These are phyloP conservation scores for Sarocladiaceae sp. DNA, from an alignment of 2,329 filamentous ascomycete genomes.

Conservation along the genomic window DNA sequence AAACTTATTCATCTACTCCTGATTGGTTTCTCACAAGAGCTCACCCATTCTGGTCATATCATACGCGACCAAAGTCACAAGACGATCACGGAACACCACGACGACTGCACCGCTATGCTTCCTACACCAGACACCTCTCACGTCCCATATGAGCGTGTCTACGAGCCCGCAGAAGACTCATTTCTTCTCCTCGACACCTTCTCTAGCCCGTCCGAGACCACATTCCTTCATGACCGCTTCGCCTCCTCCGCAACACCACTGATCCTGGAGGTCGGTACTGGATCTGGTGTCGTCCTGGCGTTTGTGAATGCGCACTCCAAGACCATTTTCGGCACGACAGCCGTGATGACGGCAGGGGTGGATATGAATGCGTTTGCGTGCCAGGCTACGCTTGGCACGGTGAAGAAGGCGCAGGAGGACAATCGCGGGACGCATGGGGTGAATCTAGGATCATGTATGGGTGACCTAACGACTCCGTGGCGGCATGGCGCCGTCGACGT, in stretches of 20 bases:
- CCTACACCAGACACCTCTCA: constrained; percentile 92
- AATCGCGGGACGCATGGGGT: constrained; percentile 32
- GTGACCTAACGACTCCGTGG: constrained; percentile 62
- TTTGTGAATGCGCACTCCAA: constrained; percentile 74
- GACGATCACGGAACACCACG: background rate
- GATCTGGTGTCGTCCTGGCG: constrained; percentile 88
- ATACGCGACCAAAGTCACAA: background rate
- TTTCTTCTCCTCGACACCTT: constrained; percentile 91
- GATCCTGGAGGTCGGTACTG: constrained; percentile 80
- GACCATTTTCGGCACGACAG: constrained; percentile 63
- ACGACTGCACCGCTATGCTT: constrained; percentile 53
- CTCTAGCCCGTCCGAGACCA: constrained; percentile 60
- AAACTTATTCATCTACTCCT: too few relatives aligned
- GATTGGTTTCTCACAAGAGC: too few relatives aligned
- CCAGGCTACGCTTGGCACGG: constrained; percentile 64
- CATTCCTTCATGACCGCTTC: constrained; percentile 64
- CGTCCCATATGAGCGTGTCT: constrained; percentile 80
- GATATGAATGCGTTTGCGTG: constrained; percentile 87
- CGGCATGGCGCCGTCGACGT: constrained; percentile 61
- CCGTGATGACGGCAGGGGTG: constrained; percentile 66
- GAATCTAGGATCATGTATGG: constrained; percentile 62
- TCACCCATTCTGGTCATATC: too few relatives aligned
- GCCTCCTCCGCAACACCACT: constrained; percentile 43
- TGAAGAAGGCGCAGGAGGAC: constrained; percentile 37
- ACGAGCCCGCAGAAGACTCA: constrained; percentile 94